Conservation (phyloP, 805 yeast species). For the Lipomyces lipofer region DNA sequence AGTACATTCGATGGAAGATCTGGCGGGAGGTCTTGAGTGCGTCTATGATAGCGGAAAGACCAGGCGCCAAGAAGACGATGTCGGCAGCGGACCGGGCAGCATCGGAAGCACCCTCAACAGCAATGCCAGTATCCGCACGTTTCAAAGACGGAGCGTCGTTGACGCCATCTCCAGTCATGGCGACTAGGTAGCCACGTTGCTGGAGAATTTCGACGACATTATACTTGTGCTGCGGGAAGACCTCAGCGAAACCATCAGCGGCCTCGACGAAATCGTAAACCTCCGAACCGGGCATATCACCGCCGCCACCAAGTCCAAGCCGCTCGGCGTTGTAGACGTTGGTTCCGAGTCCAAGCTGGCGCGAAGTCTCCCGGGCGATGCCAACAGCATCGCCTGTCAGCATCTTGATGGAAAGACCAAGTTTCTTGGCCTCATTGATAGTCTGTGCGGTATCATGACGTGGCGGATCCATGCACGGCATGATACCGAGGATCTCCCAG, state of each 20-base stretch:
- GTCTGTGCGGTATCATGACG: slow-evolving; percentile 97
- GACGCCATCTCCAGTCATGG: slow-evolving; percentile 70
- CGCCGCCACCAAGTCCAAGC: slow-evolving; percentile 87
- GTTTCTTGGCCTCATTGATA: slow-evolving; percentile 83
- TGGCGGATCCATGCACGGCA: slow-evolving; percentile 99
- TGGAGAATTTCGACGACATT: slow-evolving; percentile 64
- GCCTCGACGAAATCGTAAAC: slow-evolving; percentile 71
- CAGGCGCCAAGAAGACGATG: slow-evolving; percentile 54
- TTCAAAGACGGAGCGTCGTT: slow-evolving; percentile 66
- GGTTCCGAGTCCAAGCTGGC: slow-evolving; percentile 95
- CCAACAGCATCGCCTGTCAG: slow-evolving; percentile 99
- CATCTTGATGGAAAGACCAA: slow-evolving; percentile 96
- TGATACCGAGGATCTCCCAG: slow-evolving; percentile 96
- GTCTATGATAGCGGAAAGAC: slow-evolving; percentile 61
- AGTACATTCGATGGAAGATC: slow-evolving; percentile 98
- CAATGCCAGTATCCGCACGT: slow-evolving; percentile 85
- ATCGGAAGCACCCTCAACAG: slow-evolving; percentile 52
- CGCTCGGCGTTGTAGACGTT: slow-evolving; percentile 96
- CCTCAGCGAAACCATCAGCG: slow-evolving; percentile 90
- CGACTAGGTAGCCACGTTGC: slow-evolving; percentile 61
- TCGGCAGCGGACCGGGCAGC: slow-evolving; percentile 48
- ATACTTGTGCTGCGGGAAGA: slow-evolving; percentile 65
- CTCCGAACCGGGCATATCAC: slow-evolving; percentile 65
- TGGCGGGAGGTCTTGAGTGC: slow-evolving; percentile 86
- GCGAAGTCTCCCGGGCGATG: slow-evolving; percentile 97